phyloP scores from a whole-genome alignment of 805 yeast genomes.

The Metschnikowia cerradonensis region DNA sequence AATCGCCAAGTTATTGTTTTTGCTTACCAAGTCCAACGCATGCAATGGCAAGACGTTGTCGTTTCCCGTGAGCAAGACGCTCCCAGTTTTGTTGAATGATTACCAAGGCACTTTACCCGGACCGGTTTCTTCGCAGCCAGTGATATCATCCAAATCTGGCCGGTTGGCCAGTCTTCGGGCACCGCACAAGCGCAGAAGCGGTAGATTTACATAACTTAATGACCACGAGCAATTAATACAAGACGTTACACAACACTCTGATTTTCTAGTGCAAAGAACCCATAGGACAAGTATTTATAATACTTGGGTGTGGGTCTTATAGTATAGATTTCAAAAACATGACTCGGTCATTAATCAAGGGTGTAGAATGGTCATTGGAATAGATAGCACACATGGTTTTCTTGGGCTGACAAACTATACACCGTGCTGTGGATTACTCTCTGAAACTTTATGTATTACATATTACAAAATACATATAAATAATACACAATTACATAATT shows the following conservation, averaged over 20 bases:
- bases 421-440: too few species aligned
- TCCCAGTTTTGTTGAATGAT: conserved; percentile 71
- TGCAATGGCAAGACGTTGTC: conserved; percentile 24
- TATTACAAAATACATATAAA: too few species aligned
- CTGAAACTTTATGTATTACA: too few species aligned
- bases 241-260: background rate
- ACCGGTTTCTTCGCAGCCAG: conserved; percentile 25
- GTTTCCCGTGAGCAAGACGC: conserved; percentile 31
- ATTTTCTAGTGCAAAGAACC: too few species aligned
- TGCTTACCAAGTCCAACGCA: conserved; percentile 31
- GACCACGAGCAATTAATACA: background rate
- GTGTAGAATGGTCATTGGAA: too few species aligned
- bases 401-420: too few species aligned
- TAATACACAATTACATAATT: too few species aligned
- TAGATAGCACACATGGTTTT: too few species aligned
- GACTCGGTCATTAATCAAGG: too few species aligned
- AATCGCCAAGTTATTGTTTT: conserved; percentile 26
- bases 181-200: conserved; percentile 33
- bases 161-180: conserved; percentile 39
- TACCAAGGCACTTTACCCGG: conserved; percentile 81
- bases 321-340: too few species aligned
- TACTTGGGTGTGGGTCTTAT: too few species aligned
- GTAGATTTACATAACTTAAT: conserved; percentile 8
- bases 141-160: conserved; percentile 16
- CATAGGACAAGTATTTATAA: too few species aligned